Percentiles rank a stretch among this genome's conserved stretches.
These are phyloP conservation scores for Bombardia bombarda DNA, from an alignment of 495 filamentous ascomycete species.

Conservation along the genomic window DNA sequence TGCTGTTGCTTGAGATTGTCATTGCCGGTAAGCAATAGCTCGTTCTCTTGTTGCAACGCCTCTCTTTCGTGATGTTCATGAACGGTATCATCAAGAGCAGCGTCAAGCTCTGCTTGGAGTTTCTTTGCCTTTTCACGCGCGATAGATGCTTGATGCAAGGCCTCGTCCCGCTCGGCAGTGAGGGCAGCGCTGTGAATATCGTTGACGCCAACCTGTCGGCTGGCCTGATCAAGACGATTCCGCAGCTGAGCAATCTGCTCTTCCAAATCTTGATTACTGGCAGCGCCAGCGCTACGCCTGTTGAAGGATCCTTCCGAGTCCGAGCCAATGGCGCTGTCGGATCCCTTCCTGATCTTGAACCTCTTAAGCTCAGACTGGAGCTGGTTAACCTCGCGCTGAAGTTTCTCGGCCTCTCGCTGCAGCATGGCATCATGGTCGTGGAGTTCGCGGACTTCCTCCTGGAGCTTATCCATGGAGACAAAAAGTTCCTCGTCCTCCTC, in stretches of 20 bases:
- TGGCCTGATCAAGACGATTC: constrained; percentile 37
- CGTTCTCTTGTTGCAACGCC: constrained; percentile 26
- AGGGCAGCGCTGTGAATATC: constrained; percentile 40
- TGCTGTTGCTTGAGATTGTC: constrained; percentile 22
- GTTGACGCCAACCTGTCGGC: constrained; percentile 33
- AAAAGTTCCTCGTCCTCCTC: constrained; percentile 44
- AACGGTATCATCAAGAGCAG: constrained; percentile 23
- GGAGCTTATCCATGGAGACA: constrained; percentile 48
- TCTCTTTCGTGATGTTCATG: constrained; percentile 27
- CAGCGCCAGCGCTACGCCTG: constrained; percentile 21
- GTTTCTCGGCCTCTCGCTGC: constrained; percentile 38
- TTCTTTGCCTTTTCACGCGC: constrained; percentile 36
- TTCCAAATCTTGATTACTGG: constrained; percentile 33
- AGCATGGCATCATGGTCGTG: constrained; percentile 43
- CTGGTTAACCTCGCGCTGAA: constrained; percentile 36
- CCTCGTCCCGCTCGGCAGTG: constrained; percentile 37
- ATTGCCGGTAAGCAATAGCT: constrained; percentile 24
- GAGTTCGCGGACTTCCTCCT: constrained; percentile 39
- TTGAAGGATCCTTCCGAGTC: constrained; percentile 35
- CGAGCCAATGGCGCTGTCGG: constrained; percentile 39
- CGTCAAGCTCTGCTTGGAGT: constrained; percentile 33
- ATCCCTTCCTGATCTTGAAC: constrained; percentile 26
- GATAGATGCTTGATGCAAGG: constrained; percentile 31
- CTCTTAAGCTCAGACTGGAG: constrained; percentile 35
- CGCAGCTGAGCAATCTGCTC: constrained; percentile 34